Evolutionary conservation across 108 stramenopile species (phyloP), one percentile per base, ranked within the genome.

Genomic region (Chaetoceros muelleri): DNA sequence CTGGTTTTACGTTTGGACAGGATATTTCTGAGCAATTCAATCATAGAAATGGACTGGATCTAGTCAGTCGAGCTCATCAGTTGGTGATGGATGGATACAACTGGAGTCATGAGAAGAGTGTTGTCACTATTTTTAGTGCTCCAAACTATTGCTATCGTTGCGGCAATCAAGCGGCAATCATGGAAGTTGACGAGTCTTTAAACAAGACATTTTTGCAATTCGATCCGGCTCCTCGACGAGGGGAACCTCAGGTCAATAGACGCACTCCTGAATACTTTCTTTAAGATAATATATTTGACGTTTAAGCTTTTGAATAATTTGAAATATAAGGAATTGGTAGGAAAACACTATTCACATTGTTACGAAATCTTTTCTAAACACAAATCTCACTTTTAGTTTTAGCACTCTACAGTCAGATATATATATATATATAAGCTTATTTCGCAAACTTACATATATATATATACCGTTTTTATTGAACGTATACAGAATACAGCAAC

Each of bases 71-170:
- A 26, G 87, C 90, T n/a, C 93, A 96, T 73, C 93, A 95, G 69
- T 69, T 95, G 47, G 93, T 95, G 20, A 95, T 95, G 92, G 90
- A 95, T 46, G 98, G 98, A 10, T 98, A 96, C 64, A 96, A 96
- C 72, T 96, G 96, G 98, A 83, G 85, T 60, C 96, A 97, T 65
- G 85, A 92, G 44, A 84, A 75, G 69, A 86, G 84, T 57, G 93
- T 97, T 30, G 95, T 99, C 24, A 99, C 98, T 1, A 92, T 99
- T 28, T 99, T 96, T 64, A 86, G 84, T 46, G 98, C 98, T 16
- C 98, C 98, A 51, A 99, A 99, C 72, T 99, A 99, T 70, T 99
- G 98, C 69, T 98, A 99, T 73, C 79, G 96, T 28, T 98, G 96
- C 70, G 98, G 98, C 16, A 99, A 99, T 72, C 93, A 95, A 66